Base-by-base conservation (phyloP, 768 basidiomycete species). In the Lanmaoa pseudosensibilis region DNA sequence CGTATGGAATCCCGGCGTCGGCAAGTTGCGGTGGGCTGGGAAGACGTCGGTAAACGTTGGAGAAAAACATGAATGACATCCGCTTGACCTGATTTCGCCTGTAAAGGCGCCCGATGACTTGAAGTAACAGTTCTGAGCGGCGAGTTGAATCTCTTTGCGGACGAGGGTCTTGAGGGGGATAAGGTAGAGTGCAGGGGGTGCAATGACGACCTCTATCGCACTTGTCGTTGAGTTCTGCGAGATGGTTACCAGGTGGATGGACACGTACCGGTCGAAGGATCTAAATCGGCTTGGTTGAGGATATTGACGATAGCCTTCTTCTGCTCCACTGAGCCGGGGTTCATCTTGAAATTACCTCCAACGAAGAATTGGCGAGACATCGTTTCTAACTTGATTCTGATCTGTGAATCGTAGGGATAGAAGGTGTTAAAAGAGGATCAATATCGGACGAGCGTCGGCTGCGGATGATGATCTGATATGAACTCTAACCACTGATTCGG, bases 301-400 rank as follows among this genome's bases (percentile, higher is more conserved):
- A 78, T 69, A 50, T 83, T 73, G 64, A 92, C 74, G 67, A 99
- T 82, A 43, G 77, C 74, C 61, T 76, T 76, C 73, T 89, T 87
- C 63, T 84, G 80, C 60, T 80, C 79, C 60, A 78, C 78, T 37
- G 86, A 82, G 56, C 78, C 77, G 30, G 90, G 90, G 79, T 98
- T 96, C 87, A 98, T 88, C 81, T 98, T 99, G 85, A 96, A 98
- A 83, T 98, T 98, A 32, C 94, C 92, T 60, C 96, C 96, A 65
- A 92, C 94, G 70, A 97, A 95, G 78, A 95, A 96, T 73, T 84
- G 78, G 69, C 93, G 92, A 59, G 87, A 56, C 90, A 90, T 89
- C 50, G 56, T 58, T 53, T 58, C 46, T 56, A 34, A 21, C 21
- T 3, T 15, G 21, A 21, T 19, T 48, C 8, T 46, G 62, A 47